A percentile compares a stretch with the other conserved stretches of the same genome.
Evolutionary conservation across 2,329 filamentous ascomycete genomes (phyloP).

Genomic region (Paraphaeosphaeria sporulosa): DNA sequence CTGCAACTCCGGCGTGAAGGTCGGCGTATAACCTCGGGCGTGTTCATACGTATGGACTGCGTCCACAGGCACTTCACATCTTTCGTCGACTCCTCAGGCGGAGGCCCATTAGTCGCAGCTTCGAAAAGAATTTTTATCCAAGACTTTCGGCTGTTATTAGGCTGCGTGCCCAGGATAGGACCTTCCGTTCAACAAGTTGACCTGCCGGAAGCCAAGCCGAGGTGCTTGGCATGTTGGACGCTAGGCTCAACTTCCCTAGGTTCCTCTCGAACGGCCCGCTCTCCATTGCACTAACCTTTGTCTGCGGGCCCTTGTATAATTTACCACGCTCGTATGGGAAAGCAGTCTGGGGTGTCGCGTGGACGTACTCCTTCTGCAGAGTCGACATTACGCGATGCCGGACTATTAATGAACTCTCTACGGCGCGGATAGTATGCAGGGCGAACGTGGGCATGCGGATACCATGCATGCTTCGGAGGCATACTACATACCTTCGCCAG

Average conservation of each 20-base stretch:
- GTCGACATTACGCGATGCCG: not conserved
- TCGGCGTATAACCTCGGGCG: not conserved
- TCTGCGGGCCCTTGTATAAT: not conserved
- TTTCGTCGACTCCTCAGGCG: not conserved
- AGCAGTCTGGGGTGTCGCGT: not conserved
- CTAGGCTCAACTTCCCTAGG: constrained; percentile 1
- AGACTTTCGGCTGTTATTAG: not conserved
- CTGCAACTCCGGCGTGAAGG: too few species aligned
- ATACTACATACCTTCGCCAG: not conserved
- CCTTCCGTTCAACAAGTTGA: not conserved
- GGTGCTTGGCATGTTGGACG: not conserved
- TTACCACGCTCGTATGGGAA: not conserved
- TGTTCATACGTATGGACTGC: not conserved
- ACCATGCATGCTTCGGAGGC: constrained; percentile 3
- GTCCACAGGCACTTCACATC: not conserved
- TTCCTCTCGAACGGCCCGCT: not conserved
- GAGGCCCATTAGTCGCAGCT: not conserved
- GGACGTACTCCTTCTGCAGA: not conserved
- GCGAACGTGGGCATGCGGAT: not conserved
- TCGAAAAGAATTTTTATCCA: not conserved
- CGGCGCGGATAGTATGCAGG: not conserved
- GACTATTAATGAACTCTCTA: not conserved
- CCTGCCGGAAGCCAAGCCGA: not conserved
- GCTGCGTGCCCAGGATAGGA: not conserved
- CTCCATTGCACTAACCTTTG: not conserved